Percentiles rank a stretch among this genome's conserved stretches.
Conservation (phyloP, 2,329 filamentous ascomycete genomes). For the Leptoxyphium fumago region DNA sequence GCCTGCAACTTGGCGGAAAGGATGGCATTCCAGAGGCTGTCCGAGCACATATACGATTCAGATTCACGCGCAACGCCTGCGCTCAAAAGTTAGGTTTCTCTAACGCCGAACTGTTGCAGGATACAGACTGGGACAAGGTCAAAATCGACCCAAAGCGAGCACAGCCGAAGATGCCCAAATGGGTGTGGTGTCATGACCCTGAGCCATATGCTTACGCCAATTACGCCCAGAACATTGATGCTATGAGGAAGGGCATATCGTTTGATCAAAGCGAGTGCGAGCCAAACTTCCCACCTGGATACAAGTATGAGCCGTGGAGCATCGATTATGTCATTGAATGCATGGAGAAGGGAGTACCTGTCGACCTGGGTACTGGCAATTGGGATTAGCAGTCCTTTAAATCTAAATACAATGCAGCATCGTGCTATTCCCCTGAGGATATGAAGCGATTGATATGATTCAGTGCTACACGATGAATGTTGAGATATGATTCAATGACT, state of each 20-base stretch:
- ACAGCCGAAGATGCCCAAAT: constrained; percentile 30
- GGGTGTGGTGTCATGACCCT: constrained; percentile 32
- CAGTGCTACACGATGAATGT: no score
- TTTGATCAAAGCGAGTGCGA: constrained; percentile 29
- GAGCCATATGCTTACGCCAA: constrained; percentile 31
- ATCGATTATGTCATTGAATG: constrained; percentile 29
- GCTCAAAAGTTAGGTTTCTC: constrained; percentile 35
- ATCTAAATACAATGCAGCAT: no score
- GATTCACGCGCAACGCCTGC: constrained; percentile 34
- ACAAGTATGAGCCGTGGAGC: constrained; percentile 25
- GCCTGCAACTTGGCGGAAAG: constrained; percentile 30
- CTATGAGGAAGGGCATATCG: constrained; percentile 25
- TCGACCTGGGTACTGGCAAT: constrained; percentile 21
- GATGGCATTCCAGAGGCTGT: constrained; percentile 24
- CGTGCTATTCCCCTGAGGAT: no score
- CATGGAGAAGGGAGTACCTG: constrained; percentile 19
- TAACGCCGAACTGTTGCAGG: constrained; percentile 32
- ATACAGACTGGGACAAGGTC: constrained; percentile 35
- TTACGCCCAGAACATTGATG: constrained; percentile 26
- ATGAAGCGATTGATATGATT: no score
- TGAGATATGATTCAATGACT: no score
- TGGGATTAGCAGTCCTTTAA: constrained; percentile 9
- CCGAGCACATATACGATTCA: constrained; percentile 27
- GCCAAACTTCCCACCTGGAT: constrained; percentile 28
- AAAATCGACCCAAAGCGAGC: constrained; percentile 29